Evolutionary conservation across 2,329 filamentous ascomycete species (phyloP), one percentile per base, ranked within the genome.

Genomic region (Davidsoniella neocaledoniae): DNA sequence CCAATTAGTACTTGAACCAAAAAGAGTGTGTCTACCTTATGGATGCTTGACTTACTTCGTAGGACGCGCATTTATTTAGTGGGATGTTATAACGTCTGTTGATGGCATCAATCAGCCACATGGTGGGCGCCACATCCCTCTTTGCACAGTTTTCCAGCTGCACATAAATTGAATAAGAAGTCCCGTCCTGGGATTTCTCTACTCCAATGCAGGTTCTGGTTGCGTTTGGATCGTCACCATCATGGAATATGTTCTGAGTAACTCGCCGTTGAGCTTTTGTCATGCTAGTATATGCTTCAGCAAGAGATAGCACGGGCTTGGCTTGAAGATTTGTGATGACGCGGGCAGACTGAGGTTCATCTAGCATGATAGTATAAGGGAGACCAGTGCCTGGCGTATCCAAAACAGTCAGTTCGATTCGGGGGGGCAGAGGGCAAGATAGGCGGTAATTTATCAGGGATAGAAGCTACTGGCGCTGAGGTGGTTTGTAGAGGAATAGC

Each of bases 81-180:
- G 43, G 43, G 12, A 45, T 45, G n/a, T 45, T 45, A 19, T 45
- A 45, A 17, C 43, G 33, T 29, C 43, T 25, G 16, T 45, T 45
- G 29, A 45, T 33, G 7, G 43, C 43, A 45, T 45, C 43, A 45
- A 45, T 45, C 43, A 45, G n/a, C 43, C 43, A 45, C 16, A 45
- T n/a, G 17, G 19, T 16, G 25, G 43, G 14, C 14, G 33, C 12
- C 26, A 25, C 26, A 33, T 45, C 43, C 21, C 25, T 29, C 43
- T 45, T 16, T 19, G 10, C 25, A n/a, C 14, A 14, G 14, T 23
- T 36, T 19, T 45, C 26, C 25, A 45, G 25, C 14, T 33, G 33
- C n/a, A 45, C 43, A 29, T 33, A 45, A 8, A 45, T 29, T 4
- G 43, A 33, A 45, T 33, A 45, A 25, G 43, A 16, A 5, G 8